Base-by-base conservation (phyloP, 1,284 basidiomycete species). In the Tilletia indica region DNA sequence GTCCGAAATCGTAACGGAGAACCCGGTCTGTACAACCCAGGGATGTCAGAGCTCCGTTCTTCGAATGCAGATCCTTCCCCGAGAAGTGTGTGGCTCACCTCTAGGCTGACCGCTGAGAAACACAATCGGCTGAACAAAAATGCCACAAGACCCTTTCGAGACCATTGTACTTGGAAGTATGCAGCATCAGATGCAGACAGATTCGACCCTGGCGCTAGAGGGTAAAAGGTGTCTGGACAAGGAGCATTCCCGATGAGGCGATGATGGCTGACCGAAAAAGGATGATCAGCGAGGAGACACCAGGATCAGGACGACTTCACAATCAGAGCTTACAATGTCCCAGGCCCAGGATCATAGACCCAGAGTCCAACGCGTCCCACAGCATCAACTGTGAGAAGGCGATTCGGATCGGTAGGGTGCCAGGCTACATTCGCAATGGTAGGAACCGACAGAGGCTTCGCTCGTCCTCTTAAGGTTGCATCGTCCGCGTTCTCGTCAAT, bases 371-470 rank as follows among this genome's bases (percentile, higher is more conserved):
- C 11, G 8, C 61, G 34, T 16, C 61, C 61, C 16, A 42, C 12
- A 36, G 38, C 61, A 64, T 64, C 61, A 16, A 64, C 61, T 11
- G 61, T 64, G 4, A 64, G 61, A 25, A 64, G 61, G 16, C 34
- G 31, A 21, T 64, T 64, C 14, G 61, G 61, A 42, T 64, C 61
- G 36, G 38, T 12, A 19, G 61, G 61, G 39, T 64, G 61, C 61
- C 61, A 64, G 61, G 61, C 31, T 16, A 36, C 34, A 19, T 64
- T 38, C 1, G 39, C 61, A 4, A 64, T 64, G 58, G 51, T 19
- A 11, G 51, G 16, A 11, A n/a, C 6, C 51, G 51, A 19, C n/a
- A 25, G 21, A 58, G 56, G 12, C 56, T 21, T 12, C 21, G 21
- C n/a, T 25, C 12, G 21, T 58, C 34, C 21, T 31, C 56, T 21